Percentiles rank a stretch among this genome's conserved stretches.
phyloP scores from a whole-genome alignment of 2,329 filamentous ascomycete species.

The Pestalotiopsis sp. region DNA sequence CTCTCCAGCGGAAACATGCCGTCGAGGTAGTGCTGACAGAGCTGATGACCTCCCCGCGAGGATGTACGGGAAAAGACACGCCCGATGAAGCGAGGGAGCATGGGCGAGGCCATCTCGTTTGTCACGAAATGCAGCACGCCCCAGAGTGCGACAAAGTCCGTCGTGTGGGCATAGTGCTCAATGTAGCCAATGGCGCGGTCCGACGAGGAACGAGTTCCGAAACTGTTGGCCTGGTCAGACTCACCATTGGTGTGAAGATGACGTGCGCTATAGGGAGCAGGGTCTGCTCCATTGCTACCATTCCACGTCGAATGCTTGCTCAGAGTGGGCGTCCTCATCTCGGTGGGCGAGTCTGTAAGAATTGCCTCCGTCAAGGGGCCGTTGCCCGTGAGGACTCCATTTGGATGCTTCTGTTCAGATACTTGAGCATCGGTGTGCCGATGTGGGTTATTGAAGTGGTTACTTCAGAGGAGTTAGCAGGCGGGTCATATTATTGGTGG shows the following conservation, averaged over 20 bases:
- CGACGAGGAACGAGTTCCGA: slow-evolving; percentile 31
- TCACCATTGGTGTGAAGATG: slow-evolving; percentile 30
- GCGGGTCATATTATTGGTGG: background rate
- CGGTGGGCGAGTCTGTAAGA: slow-evolving; percentile 28
- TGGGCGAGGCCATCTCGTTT: slow-evolving; percentile 41
- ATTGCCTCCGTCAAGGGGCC: slow-evolving; percentile 36
- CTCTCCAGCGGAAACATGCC: slow-evolving; percentile 57
- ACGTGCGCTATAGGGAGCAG: slow-evolving; percentile 28
- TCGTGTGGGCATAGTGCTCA: slow-evolving; percentile 77
- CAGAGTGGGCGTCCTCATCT: slow-evolving; percentile 15
- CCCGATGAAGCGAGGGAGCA: slow-evolving; percentile 61
- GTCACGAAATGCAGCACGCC: slow-evolving; percentile 70
- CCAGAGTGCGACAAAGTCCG: slow-evolving; percentile 73
- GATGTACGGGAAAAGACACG: slow-evolving; percentile 58
- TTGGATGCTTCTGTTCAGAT: slow-evolving; percentile 35
- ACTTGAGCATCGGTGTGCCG: slow-evolving; percentile 47
- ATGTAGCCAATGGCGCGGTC: slow-evolving; percentile 65
- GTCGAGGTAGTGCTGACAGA: slow-evolving; percentile 62
- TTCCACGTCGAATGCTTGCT: background rate
- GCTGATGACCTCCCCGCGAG: slow-evolving; percentile 54
- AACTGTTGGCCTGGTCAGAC: slow-evolving; percentile 10
- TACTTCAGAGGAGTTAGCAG: slow-evolving; percentile 29
- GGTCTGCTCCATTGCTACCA: background rate
- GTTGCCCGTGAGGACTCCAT: slow-evolving; percentile 25
- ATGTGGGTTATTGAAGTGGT: slow-evolving; percentile 79